Evolutionary conservation across 2,329 filamentous ascomycete genomes (phyloP).

Genomic region (Metarhizium guizhouense): DNA sequence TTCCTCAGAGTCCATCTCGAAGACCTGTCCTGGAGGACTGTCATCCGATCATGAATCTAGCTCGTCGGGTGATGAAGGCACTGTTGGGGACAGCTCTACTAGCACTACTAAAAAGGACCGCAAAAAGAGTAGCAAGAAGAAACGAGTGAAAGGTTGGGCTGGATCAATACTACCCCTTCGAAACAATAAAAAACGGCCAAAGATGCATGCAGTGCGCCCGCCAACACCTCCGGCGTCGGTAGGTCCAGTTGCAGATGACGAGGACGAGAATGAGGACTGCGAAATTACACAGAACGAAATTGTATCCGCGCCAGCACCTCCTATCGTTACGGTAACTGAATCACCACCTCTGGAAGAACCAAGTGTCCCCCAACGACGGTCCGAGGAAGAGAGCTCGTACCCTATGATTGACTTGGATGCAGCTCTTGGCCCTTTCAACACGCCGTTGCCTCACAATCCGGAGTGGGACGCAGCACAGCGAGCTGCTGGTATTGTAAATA

Average conservation of each 20-base stretch:
- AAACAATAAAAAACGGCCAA: constrained; percentile 33
- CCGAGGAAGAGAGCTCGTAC: constrained; percentile 57
- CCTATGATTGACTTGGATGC: constrained; percentile 92
- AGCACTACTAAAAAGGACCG: constrained; percentile 18
- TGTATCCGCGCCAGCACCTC: constrained; percentile 21
- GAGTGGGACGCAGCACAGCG: constrained; percentile 61
- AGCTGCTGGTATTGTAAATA: constrained; percentile 41
- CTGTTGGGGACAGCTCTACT: constrained; percentile 12
- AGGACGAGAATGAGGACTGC: constrained; percentile 16
- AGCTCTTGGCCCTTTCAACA: constrained; percentile 86
- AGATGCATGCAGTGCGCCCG: constrained; percentile 28
- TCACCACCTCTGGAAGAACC: constrained; percentile 20
- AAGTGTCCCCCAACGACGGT: constrained; percentile 16
- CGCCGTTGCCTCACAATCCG: constrained; percentile 53
- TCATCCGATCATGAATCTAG: constrained; percentile 29
- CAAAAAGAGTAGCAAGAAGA: constrained; percentile 36
- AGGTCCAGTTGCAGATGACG: constrained; percentile 17
- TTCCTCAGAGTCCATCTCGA: constrained; percentile 30
- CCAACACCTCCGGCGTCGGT: constrained; percentile 36
- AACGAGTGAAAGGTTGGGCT: constrained; percentile 68
- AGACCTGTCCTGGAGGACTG: constrained; percentile 18
- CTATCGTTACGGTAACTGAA: constrained; percentile 33
- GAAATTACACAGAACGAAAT: constrained; percentile 12
- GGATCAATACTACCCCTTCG: constrained; percentile 58
- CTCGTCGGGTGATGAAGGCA: constrained; percentile 12